Percentiles rank a stretch among this genome's conserved stretches.
phyloP scores from a whole-genome alignment of 1,284 basidiomycete species.

The Papiliotrema laurentii region DNA sequence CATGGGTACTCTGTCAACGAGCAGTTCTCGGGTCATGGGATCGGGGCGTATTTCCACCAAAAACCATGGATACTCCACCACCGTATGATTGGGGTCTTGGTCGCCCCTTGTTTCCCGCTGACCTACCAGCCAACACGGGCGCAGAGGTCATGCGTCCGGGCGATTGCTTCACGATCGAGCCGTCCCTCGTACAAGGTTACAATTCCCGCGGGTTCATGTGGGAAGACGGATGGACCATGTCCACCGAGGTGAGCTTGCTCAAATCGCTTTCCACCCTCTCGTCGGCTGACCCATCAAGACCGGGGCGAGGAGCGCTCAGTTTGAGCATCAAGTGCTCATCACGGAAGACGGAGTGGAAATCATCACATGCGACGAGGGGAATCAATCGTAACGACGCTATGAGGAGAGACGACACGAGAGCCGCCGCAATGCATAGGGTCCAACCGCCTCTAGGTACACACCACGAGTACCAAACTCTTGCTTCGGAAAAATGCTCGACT shows the following conservation, averaged over 20 bases:
- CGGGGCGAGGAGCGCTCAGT: constrained; percentile 74
- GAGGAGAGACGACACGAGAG: not conserved
- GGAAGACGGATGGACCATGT: constrained; percentile 83
- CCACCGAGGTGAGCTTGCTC: constrained; percentile 61
- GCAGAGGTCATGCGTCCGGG: constrained; percentile 72
- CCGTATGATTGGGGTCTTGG: no score
- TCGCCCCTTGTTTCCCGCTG: constrained; percentile 5
- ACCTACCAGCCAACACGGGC: constrained; percentile 65
- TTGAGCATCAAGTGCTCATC: constrained; percentile 80
- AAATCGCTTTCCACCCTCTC: not conserved
- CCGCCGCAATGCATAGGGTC: no score
- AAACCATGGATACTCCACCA: constrained; percentile 79
- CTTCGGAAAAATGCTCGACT: no score
- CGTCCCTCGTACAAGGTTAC: constrained; percentile 67
- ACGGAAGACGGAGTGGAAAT: constrained; percentile 67
- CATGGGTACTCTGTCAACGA: constrained; percentile 62
- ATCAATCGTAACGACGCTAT: not conserved
- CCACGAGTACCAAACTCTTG: not conserved
- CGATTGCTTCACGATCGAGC: constrained; percentile 88
- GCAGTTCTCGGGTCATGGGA: constrained; percentile 69
- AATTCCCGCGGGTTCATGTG: constrained; percentile 67
- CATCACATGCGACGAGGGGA: constrained; percentile 50
- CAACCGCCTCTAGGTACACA: no score
- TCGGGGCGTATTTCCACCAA: constrained; percentile 75
- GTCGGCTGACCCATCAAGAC: constrained; percentile 49